Percentiles rank a stretch among this genome's conserved stretches.
These are phyloP conservation scores for Ambrosia hybrid DNA, from an alignment of 140 eudicot genomes.

Conservation along the genomic window DNA sequence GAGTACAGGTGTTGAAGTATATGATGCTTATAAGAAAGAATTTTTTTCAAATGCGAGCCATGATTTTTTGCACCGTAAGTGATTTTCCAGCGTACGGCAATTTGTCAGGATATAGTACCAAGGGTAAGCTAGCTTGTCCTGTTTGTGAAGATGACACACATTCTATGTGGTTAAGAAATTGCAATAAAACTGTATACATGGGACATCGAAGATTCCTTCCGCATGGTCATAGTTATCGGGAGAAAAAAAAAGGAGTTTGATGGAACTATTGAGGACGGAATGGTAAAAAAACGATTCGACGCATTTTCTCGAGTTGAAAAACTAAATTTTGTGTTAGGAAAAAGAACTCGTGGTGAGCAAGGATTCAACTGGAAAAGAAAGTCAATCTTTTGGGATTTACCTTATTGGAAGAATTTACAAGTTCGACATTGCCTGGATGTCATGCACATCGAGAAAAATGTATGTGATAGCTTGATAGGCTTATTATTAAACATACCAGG, in stretches of 20 bases:
- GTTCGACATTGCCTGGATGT: too few relatives aligned
- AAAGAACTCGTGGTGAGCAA: neutral
- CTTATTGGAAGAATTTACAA: too few relatives aligned
- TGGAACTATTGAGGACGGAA: neutral
- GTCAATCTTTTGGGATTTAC: neutral
- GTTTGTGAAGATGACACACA: neutral
- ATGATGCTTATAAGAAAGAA: neutral
- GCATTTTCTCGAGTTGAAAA: neutral
- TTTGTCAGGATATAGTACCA: neutral
- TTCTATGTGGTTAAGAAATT: neutral
- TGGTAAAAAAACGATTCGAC: neutral
- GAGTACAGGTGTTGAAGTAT: neutral
- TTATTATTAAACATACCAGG: neutral
- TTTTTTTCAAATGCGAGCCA: neutral
- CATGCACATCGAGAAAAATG: neutral
- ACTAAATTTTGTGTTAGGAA: neutral
- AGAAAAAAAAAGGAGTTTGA: too few relatives aligned
- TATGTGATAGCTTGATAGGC: neutral
- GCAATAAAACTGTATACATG: neutral
- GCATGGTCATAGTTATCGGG: too few relatives aligned
- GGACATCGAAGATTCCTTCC: too few relatives aligned
- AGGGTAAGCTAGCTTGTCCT: neutral
- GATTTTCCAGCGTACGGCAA: conserved; percentile 1
- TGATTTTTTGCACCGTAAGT: neutral
- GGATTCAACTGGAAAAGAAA: neutral